Percentiles rank a stretch among this genome's conserved stretches.
phyloP scores from a whole-genome alignment of 352 stramenopile species.

The Albugo candida region DNA sequence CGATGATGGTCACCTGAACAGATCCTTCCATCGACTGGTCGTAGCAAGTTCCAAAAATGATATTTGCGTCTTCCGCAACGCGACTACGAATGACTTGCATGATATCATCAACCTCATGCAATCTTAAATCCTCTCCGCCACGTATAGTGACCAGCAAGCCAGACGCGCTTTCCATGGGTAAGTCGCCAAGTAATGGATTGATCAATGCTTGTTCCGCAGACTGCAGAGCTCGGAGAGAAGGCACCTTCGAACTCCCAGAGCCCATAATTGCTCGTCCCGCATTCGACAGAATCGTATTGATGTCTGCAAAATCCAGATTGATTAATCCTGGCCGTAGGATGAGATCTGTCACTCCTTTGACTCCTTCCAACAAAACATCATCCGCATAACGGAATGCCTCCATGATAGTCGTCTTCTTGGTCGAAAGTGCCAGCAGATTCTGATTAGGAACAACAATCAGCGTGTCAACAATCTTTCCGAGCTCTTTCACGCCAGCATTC shows the following conservation, averaged over 20 bases:
- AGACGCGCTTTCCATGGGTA: slow-evolving; percentile 84
- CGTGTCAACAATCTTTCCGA: slow-evolving; percentile 88
- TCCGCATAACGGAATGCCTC: slow-evolving; percentile 89
- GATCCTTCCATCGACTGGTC: slow-evolving; percentile 60
- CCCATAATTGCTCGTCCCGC: slow-evolving; percentile 92
- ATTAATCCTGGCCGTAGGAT: slow-evolving; percentile 93
- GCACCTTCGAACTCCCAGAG: slow-evolving; percentile 51
- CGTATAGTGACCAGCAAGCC: slow-evolving; percentile 92
- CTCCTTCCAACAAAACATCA: slow-evolving; percentile 88
- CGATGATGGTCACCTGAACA: slow-evolving; percentile 77
- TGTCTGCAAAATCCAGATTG: slow-evolving; percentile 95
- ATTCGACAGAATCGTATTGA: slow-evolving; percentile 88
- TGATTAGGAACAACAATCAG: slow-evolving; percentile 95
- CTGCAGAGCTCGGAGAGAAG: slow-evolving; percentile 68
- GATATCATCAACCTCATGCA: slow-evolving; percentile 82
- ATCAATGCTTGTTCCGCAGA: slow-evolving; percentile 88
- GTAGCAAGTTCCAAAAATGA: slow-evolving; percentile 81
- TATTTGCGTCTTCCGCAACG: slow-evolving; percentile 68
- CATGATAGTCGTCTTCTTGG: slow-evolving; percentile 84
- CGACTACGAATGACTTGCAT: slow-evolving; percentile 74
- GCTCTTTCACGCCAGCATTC: slow-evolving; percentile 79
- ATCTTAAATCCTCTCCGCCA: slow-evolving; percentile 82
- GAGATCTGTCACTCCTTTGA: slow-evolving; percentile 91
- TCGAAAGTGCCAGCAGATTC: slow-evolving; percentile 85
- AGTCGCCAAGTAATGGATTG: slow-evolving; percentile 84